Base-by-base conservation (phyloP, 1,284 basidiomycete species). In the Ceraceosorus bombacis region DNA sequence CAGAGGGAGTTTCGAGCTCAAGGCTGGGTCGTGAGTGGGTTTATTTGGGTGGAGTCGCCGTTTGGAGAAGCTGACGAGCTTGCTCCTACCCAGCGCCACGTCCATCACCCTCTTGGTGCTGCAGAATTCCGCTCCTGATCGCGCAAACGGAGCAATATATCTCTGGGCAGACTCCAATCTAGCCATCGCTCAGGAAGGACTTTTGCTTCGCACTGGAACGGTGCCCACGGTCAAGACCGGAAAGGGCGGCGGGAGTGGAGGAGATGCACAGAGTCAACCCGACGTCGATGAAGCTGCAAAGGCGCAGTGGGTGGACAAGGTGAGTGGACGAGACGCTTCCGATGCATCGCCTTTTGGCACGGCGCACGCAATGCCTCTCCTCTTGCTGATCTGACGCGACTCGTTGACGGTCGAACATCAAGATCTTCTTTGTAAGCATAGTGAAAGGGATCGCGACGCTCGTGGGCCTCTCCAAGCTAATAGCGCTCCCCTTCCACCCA, bases 161-260 rank as follows among this genome's bases (percentile, higher is more conserved):
- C 49, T 50, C 17, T 50, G 10, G 10, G 49, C 49, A n/a, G 49
- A 50, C 49, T 9, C 15, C 8, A 50, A 50, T n/a, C 49, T 50
- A 7, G 49, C 36, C 8, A n/a, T 50, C 49, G n/a, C 15, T 4
- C 2, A 50, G n/a, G 13, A 12, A 8, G 49, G 49, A n/a, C 49
- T 50, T 1, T 36, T 50, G 49, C 49, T 50, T 7, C 49, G 49
- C 13, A 50, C 10, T 15, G 43, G 43, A 10, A 46, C 43, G 9
- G 43, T 46, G 4, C 43, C 43, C 43, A 46, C 43, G 43, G 15
- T 15, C 9, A 10, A 15, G 10, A 46, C 43, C 15, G 43, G 43
- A 10, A 46, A 46, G 43, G 43, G 43, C 43, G 43, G 43, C 43
- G 43, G 43, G 2, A 46, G 43, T 46, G 15, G 43, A 10, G 27